Base-by-base conservation (phyloP, 2,329 filamentous ascomycete species). In the Trichoderma koningii region DNA sequence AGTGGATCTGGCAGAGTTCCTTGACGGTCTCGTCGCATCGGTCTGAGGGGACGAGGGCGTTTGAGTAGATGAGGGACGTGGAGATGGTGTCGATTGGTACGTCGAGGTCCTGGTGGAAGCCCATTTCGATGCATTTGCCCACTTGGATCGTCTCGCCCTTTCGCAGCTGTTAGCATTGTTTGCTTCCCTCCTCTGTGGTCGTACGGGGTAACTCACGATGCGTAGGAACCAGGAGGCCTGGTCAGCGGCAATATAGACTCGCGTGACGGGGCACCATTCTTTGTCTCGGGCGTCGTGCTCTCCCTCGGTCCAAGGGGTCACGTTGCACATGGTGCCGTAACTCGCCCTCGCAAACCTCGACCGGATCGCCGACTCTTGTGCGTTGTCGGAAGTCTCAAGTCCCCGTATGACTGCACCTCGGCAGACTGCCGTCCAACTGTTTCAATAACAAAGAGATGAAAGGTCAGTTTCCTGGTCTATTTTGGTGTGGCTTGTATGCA, bases 391-490 rank as follows among this genome's bases (percentile, higher is more conserved):
- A 0, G 55, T 26, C 0, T 65, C 61, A 0, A 76, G 61, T 0
- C 73, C 74, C 0, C 70, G 69, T 0, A 74, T 55, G 5, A 75
- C 75, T 0, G 76, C 76, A 2, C 76, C 75, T 0, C 75, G 72
- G 21, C 73, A 75, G 4, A 78, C 72, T 0, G 76, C 76, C 0
- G 72, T 74, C 76, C 76, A 78, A 0, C 76, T 77, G 19, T 2
- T 3, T 45, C 19, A n/a, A 5, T 1, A 23, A 50, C 2, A 21
- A 19, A 44, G 7, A 5, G 3, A 10, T 1, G 12, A 4, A 26
- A n/a, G 14, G 15, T 59, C 3, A 59, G 55, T 7, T 21, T n/a
- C n/a, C 7, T 7, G 2, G 17, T 17, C 10, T 23, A 3, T 3
- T 17, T 7, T 1, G 7, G 6, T 10, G 4, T 9, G 4, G 1